Evolutionary conservation across 1,284 basidiomycete genomes (phyloP), one percentile per base, ranked within the genome.

Genomic region (Ceratorhiza oryzae-sativae): DNA sequence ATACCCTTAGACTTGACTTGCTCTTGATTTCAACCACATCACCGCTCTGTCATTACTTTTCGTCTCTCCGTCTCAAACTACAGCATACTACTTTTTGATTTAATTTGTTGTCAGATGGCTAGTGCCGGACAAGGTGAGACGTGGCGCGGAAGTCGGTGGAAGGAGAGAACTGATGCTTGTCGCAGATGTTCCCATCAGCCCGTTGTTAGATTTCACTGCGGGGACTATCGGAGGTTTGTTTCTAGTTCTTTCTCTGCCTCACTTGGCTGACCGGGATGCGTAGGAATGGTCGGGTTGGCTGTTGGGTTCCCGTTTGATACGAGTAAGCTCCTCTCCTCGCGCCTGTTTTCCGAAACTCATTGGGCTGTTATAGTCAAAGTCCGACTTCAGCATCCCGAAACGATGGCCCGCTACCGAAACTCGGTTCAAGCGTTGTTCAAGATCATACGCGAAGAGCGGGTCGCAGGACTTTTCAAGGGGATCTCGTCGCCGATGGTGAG

Each of bases 221-320:
- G 91, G 91, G n/a, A 90, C 90, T 0, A 79, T 88, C n/a, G 86
- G 88, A 74, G 90, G 85, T 84, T 65, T 3, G 77, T 71, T 3
- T 20, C 71, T 83, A 76, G 62, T 74, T 74, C 48, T 27, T 25
- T 13, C 45, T 27, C 48, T 25, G 45, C 25, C 45, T 39, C 18
- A 20, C 42, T 48, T 51, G 41, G 49, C n/a, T 73, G 60, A 18
- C 20, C 48, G 45, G 45, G 30, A 6, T 45, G 63, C 67, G 46
- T 20, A 90, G 90, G 90, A 15, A 85, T 89, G 73, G 84, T 86
- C 2, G 85, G 87, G 34, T 81, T 92, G 12, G 79, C 85, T 36
- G 87, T 90, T 20, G 90, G 90, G 20, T 89, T 88, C 77, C 90
- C 90, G 0, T 88, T 92, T 68, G 90, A 92, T 78, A 92, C 90